Evolutionary conservation across 257 asterid genomes (phyloP), one percentile per base, ranked within the genome.

Genomic region (Phtheirospermum japonicum): DNA sequence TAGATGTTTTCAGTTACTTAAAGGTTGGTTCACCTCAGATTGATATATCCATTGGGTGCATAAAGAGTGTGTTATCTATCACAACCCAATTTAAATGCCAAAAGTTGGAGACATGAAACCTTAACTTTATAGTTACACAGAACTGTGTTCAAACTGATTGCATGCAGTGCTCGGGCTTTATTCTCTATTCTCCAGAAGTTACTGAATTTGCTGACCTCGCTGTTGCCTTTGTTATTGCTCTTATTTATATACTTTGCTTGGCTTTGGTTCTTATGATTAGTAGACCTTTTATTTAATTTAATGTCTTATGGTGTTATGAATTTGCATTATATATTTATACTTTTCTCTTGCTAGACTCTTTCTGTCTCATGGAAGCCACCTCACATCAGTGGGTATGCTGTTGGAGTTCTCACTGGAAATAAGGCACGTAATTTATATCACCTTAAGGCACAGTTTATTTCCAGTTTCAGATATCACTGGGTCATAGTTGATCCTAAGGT

Each of bases 401-500:
- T 86, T 72, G 97, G 90, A 51, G 72, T 85, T 75, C 89, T 83
- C 59, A 61, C 59, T 42, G 95, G 83, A 67, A 79, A 92, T 49
- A 75, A 84, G 98, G 98, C 84, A 80, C 17, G 73, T 45, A 45
- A 18, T 60, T 72, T 65, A 62, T 28, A 63, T 56, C 60, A 45
- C 59, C 34, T 49, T 55, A 18, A 42, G 50, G 60, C 53, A 56
- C 52, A 39, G 11, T 55, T 28, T 62, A 36, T 57, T 57, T 64
- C 33, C 36, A 16, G 51, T 61, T 66, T 49, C 58, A 16, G n/a
- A 58, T 55, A 14, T 46, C 5, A 23, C 17, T 20, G 39, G 48
- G 34, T 32, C 28, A 32, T 57, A 59, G 18, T 51, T 63, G 52
- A 23, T 51, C 19, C 20, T 54, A 42, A 50, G 57, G 37, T 26